Base-by-base conservation (phyloP, 768 basidiomycete genomes). In the Termitomyces sp. region DNA sequence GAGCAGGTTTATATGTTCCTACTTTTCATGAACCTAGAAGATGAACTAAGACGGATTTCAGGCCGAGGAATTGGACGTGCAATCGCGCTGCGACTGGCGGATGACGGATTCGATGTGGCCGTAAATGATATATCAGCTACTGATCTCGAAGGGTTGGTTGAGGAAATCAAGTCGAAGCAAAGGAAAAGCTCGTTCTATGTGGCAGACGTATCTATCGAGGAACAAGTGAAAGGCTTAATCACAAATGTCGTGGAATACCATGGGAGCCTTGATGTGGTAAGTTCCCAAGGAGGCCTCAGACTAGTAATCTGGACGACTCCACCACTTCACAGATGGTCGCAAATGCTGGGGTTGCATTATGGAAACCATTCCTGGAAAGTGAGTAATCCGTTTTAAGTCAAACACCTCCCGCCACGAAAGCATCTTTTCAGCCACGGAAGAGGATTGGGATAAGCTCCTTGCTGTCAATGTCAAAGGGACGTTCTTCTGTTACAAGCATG, bases 401-500 rank as follows among this genome's bases (percentile, higher is more conserved):
- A 20, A 32, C 7, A n/a, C 32, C 40, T 32, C 40, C 18, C 40
- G 44, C 7, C 7, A 50, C 28, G 4, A 20, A 40, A 20, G 15
- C 1, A 33, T 32, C 12, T 22, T n/a, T 24, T 40, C 53, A 77
- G 82, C 74, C 4, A 66, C 69, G 3, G 50, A 73, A 1, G 71
- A 77, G 9, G 70, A 76, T 0, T 80, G 74, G 76, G 77, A 86
- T 66, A 71, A 66, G 67, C 44, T 73, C 7, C 72, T 81, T 62
- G 73, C 77, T 5, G 73, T 88, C 65, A 89, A 89, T 65, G 75
- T 80, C 62, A 79, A 82, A 57, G 86, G 86, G 40, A 73, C 79
- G 2, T 87, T 84, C 73, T 77, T 84, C 62, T 88, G 84, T 68
- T 88, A 88, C 49, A 84, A 87, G 57, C 77, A 87, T 61, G 88